Percentiles rank a stretch among this genome's conserved stretches.
phyloP scores from a whole-genome alignment of 345 rosid genomes.

The Physaria fendleri region DNA sequence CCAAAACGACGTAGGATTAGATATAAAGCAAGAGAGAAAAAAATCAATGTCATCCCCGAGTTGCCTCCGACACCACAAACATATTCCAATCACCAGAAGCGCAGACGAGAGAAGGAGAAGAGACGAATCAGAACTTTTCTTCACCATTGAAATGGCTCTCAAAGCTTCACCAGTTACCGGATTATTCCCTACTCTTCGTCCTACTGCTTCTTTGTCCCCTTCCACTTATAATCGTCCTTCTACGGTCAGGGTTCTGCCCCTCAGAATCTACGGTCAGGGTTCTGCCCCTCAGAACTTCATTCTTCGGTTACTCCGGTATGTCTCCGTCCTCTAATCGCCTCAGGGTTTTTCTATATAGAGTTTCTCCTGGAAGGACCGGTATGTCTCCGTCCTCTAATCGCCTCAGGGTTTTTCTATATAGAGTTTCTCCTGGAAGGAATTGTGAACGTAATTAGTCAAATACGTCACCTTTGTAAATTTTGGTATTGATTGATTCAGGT shows the following conservation, averaged over 20 bases:
- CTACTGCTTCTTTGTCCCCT: conserved; percentile 17
- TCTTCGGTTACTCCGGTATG: conserved; percentile 31
- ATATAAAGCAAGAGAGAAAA: neutral
- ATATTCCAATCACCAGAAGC: conserved; percentile 1
- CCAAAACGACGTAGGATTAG: neutral
- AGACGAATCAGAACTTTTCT: too few relatives aligned
- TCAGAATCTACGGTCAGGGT: conserved; percentile 30
- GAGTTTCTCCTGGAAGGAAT: neutral
- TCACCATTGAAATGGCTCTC: conserved; percentile 34
- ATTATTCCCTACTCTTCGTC: conserved; percentile 31
- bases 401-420: neutral
- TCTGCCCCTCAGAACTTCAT: conserved; percentile 32
- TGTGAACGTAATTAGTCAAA: conserved; percentile 1
- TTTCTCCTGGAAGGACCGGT: conserved; percentile 25
- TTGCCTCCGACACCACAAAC: conserved; percentile 21
- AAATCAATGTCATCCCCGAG: conserved; percentile 8
- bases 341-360: neutral
- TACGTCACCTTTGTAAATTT: neutral
- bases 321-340: neutral
- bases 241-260: conserved; percentile 20
- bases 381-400: neutral
- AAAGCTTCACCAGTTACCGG: conserved; percentile 41
- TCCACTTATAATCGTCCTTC: conserved; percentile 19
- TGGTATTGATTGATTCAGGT: neutral
- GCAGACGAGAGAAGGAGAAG: neutral